Base-by-base conservation (phyloP, 129 eudicot genomes). In the Silybum marianum region DNA sequence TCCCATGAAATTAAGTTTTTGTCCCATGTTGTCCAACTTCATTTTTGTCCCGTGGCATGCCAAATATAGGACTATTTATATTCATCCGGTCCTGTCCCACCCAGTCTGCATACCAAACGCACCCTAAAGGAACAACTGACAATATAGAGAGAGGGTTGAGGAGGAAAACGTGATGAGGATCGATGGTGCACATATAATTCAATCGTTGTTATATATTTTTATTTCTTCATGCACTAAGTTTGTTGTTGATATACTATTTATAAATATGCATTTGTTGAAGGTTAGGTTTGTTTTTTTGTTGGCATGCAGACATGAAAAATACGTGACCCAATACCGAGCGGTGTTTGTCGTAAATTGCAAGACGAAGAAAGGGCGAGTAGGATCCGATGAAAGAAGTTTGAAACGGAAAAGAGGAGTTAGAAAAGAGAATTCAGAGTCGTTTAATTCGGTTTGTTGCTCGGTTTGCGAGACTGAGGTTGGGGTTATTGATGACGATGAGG, bases 291-390 rank as follows among this genome's bases (percentile, higher is more conserved):
- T 65, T 72, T 80, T 87, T 72, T 80, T 87, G 90, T 77, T 83
- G 24, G 73, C 86, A 95, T 97, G 89, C 86, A 95, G 99, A 88
- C 99, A 95, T 84, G 99, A 95, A 74, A 90, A 86, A 83, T 90
- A 90, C 65, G 88, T 95, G 85, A 95, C 99, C 18, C 99, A 90
- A 81, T 95, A 92, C 88, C 81, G 99, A 72, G 99, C 99, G 18
- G 81, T 95, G 10, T 94, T 94, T 87, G 99, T 95, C 51, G 84
- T 82, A 48, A 95, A 95, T 75, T 95, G 99, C 82, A 91, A 85
- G 84, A 87, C 87, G 72, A 92, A 80, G 71, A 85, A 72, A 7
- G 87, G 87, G 60, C 80, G 80, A 79, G 88, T 85, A 79, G 88
- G 84, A 26, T 65, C 90, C 4, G 84, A 88, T 9, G 80, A 86